These are phyloP conservation scores for Trichoderma oligosporum DNA, from an alignment of 2,329 filamentous ascomycete species.

Conservation along the genomic window DNA sequence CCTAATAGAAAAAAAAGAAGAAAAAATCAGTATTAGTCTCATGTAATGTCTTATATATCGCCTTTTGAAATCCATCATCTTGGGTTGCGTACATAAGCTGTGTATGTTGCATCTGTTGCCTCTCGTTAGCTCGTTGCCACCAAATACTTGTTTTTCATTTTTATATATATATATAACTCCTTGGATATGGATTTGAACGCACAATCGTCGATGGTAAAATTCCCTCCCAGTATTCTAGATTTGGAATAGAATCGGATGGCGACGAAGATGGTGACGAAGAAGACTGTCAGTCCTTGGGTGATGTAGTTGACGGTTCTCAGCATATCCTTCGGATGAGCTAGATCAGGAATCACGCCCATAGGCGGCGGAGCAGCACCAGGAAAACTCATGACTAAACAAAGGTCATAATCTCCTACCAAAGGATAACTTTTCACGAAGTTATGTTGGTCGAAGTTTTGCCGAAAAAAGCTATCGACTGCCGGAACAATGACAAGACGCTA, in stretches of 20 bases:
- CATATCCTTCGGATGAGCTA: conserved; percentile 28
- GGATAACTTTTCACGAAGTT: too few species aligned
- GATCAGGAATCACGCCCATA: conserved; percentile 26
- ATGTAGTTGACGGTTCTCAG: conserved; percentile 29
- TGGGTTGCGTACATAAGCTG: conserved; percentile 21
- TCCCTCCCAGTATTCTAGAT: conserved; percentile 20
- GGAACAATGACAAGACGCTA: too few species aligned
- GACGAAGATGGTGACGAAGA: conserved; percentile 28
- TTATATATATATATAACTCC: too few species aligned
- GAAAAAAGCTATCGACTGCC: too few species aligned
- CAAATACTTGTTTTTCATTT: too few species aligned
- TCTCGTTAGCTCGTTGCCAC: not conserved
- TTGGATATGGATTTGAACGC: conserved; percentile 9
- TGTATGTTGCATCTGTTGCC: conserved; percentile 23
- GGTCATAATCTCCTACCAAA: conserved; percentile 3
- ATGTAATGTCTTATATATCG: too few species aligned
- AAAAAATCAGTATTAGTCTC: not conserved
- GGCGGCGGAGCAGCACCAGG: conserved; percentile 27
- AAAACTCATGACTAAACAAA: conserved; percentile 18
- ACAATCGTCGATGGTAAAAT: conserved; percentile 29
- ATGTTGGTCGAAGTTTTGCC: too few species aligned
- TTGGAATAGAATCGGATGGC: conserved; percentile 28
- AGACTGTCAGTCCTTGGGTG: conserved; percentile 29
- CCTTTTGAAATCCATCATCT: too few species aligned
- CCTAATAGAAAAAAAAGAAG: conserved; percentile 21